Conservation (phyloP, 1,284 basidiomycete species). For the Rhodofomes roseus region DNA sequence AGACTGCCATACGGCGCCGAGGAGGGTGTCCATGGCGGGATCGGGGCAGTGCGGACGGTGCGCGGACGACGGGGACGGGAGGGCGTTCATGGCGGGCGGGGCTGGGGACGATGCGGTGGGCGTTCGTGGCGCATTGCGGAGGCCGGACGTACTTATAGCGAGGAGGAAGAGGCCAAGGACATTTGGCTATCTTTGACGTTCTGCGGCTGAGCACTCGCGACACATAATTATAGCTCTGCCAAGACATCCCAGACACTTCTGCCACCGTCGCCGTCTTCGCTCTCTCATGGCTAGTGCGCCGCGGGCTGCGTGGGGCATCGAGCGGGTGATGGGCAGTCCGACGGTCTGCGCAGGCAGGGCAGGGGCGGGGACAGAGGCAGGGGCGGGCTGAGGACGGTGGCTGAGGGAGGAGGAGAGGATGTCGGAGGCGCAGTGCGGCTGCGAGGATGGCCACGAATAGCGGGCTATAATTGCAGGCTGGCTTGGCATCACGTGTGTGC, state of each 20-base stretch:
- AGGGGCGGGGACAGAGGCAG: not conserved
- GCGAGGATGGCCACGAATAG: constrained; percentile 6
- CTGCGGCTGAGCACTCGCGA: constrained; percentile 21
- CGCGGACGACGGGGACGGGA: constrained; percentile 22
- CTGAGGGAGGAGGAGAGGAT: constrained; percentile 3
- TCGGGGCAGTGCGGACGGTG: constrained; percentile 19
- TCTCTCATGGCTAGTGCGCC: not conserved
- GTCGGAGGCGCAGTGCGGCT: not conserved
- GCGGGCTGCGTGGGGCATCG: not conserved
- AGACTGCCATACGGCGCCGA: constrained; percentile 42
- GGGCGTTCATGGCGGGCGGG: constrained; percentile 21
- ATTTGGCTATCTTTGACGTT: constrained; percentile 28
- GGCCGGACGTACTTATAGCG: constrained; percentile 22
- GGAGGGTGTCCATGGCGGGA: constrained; percentile 28
- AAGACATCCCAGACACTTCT: constrained; percentile 22
- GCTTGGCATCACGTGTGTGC: constrained; percentile 6
- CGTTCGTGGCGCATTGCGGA: constrained; percentile 11
- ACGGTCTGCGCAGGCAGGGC: not conserved
- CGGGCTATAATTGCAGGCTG: constrained; percentile 5
- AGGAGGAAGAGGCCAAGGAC: constrained; percentile 30
- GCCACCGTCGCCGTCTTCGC: not conserved
- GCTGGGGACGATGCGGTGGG: constrained; percentile 6
- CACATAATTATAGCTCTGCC: constrained; percentile 30
- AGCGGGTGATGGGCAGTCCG: not conserved
- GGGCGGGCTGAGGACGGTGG: not conserved